phyloP scores from a whole-genome alignment of 1,139 yeast species.

The Diutina pseudorugosa region DNA sequence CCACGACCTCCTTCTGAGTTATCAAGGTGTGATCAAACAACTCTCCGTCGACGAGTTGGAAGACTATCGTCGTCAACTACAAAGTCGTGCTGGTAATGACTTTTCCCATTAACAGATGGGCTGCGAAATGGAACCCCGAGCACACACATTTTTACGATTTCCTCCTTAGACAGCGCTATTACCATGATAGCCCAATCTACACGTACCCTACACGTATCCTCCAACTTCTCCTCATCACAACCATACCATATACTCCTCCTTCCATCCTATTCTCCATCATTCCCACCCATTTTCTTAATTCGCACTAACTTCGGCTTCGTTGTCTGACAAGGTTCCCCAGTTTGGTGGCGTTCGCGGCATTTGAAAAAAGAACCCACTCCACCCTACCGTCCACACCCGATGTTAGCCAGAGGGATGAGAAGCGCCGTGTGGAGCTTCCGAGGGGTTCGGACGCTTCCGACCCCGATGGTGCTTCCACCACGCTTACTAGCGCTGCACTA shows the following conservation, averaged over 20 bases:
- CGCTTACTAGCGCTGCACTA: not conserved
- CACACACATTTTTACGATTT: too few species aligned
- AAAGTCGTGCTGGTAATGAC: not conserved
- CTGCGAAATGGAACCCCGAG: too few species aligned
- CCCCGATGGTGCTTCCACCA: not conserved
- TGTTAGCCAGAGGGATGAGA: not conserved
- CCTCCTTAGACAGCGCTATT: too few species aligned
- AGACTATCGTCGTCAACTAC: not conserved
- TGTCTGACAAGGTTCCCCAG: too few species aligned
- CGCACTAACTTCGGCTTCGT: too few species aligned
- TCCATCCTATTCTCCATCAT: too few species aligned
- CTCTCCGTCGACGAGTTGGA: not conserved
- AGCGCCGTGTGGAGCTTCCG: not conserved
- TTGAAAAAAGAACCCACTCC: not conserved
- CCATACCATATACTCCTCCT: too few species aligned
- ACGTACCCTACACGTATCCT: too few species aligned
- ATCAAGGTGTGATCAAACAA: not conserved
- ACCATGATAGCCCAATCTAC: too few species aligned
- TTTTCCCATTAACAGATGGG: too few species aligned
- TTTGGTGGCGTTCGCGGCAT: not conserved
- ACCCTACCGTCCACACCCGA: not conserved
- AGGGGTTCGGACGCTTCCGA: not conserved
- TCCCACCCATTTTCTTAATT: too few species aligned
- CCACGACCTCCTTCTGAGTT: not conserved
- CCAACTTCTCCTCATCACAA: too few species aligned